Percentiles rank a stretch among this genome's conserved stretches.
These are phyloP conservation scores for Penicillium olsonii DNA, from an alignment of 2,329 filamentous ascomycete genomes.

Conservation along the genomic window DNA sequence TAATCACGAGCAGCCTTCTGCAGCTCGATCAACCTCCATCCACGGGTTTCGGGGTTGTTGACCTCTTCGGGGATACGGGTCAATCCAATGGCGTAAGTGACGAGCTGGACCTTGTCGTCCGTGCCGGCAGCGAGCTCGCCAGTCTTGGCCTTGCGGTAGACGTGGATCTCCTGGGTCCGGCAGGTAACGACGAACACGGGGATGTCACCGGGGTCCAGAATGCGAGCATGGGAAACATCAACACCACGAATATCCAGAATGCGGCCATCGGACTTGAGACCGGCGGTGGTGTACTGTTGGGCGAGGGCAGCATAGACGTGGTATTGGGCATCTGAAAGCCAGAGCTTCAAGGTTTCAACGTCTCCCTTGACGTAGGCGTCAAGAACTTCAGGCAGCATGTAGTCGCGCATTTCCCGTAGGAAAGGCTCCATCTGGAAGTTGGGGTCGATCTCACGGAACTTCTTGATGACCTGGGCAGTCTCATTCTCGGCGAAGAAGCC, in stretches of 20 bases:
- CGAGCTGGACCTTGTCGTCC: conserved; percentile 98
- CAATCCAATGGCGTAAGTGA: conserved; percentile 96
- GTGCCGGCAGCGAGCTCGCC: conserved; percentile 90
- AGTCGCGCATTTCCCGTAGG: conserved; percentile 91
- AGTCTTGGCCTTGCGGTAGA: conserved; percentile 90
- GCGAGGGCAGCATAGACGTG: conserved; percentile 96
- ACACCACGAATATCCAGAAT: conserved; percentile 95
- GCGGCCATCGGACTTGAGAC: conserved; percentile 89
- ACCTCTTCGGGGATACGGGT: conserved; percentile 93
- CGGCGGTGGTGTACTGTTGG: conserved; percentile 91
- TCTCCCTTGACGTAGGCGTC: conserved; percentile 99
- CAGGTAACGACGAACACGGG: conserved; percentile 98
- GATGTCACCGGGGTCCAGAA: conserved; percentile 52
- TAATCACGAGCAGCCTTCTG: conserved; percentile 97
- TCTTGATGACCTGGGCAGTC: conserved; percentile 96
- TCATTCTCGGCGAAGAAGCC: conserved; percentile 99
- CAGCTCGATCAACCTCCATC: conserved; percentile 96
- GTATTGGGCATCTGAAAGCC: conserved; percentile 95
- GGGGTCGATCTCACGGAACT: conserved; percentile 94
- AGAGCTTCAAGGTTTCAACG: conserved; percentile 83
- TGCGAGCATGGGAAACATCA: conserved; percentile 61
- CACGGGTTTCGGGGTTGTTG: conserved; percentile 92
- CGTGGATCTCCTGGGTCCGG: conserved; percentile 95
- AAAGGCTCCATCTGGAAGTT: conserved; percentile 94
- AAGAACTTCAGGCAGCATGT: conserved; percentile 94